phyloP scores from a whole-genome alignment of 495 filamentous ascomycete species.

The Aspergillus nanangensis region DNA sequence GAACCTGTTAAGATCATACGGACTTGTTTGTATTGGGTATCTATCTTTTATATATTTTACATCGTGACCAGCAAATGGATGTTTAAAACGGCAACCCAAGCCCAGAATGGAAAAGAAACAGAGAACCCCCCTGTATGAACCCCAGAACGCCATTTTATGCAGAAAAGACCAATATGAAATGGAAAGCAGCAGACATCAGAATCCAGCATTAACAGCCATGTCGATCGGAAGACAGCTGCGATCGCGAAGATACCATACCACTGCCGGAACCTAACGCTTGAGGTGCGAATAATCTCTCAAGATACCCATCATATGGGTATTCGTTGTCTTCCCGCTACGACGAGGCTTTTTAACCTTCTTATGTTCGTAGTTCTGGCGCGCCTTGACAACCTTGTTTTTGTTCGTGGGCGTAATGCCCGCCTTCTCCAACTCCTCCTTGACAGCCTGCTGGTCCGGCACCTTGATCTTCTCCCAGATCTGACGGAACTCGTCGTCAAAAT shows the following conservation, averaged over 20 bases:
- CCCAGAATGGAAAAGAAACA: background rate
- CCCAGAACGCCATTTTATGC: background rate
- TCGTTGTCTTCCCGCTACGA: constrained; percentile 79
- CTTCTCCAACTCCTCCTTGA: constrained; percentile 69
- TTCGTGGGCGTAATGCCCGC: constrained; percentile 75
- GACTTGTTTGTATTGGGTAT: constrained; percentile 25
- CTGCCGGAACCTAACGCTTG: constrained; percentile 40
- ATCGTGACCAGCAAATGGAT: constrained; percentile 9
- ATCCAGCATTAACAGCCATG: background rate
- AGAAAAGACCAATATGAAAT: background rate
- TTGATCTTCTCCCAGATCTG: constrained; percentile 76
- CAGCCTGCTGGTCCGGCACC: constrained; percentile 68
- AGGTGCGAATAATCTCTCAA: constrained; percentile 77
- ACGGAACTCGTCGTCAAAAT: constrained; percentile 78
- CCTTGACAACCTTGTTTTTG: constrained; percentile 62
- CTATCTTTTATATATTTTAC: constrained; percentile 20
- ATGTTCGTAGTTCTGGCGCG: constrained; percentile 49
- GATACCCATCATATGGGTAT: constrained; percentile 86
- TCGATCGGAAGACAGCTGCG: too few species aligned
- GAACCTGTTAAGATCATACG: background rate
- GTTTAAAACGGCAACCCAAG: background rate
- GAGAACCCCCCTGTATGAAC: background rate
- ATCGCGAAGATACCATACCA: too few species aligned
- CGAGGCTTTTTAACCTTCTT: constrained; percentile 63
- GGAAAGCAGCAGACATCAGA: background rate